Base-by-base conservation (phyloP, 2,329 filamentous ascomycete species). In the Colletotrichum ledebouriae region DNA sequence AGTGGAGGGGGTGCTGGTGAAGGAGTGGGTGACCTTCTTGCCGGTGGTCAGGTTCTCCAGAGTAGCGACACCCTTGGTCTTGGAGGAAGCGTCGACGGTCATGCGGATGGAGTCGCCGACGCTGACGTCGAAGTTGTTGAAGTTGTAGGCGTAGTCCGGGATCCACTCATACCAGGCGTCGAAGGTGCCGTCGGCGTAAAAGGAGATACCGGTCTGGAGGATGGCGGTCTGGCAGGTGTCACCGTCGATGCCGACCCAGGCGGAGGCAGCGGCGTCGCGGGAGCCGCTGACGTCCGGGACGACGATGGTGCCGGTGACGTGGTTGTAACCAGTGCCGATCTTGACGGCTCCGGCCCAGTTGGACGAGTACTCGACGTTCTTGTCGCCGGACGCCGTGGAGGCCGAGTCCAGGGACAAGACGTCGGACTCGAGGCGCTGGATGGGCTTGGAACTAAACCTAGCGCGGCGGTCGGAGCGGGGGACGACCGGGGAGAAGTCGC, bases 11-110 rank as follows among this genome's bases (percentile, higher is more conserved):
- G 86, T 78, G 59, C 77, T 79, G 46, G 73, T 78, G 75, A 89
- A 84, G 4, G 78, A 81, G 77, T 90, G 84, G 15, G 80, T 82
- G 33, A 86, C 86, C 4, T 73, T 81, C 73, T 85, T 75, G 50
- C 86, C 86, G 2, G 81, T 88, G 10, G 79, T 82, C 70, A 81
- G 72, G 75, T 89, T 89, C 71, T 86, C 71, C 6, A 78, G 70
- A 1, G 70, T 73, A 15, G 76, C 77, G n/a, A 71, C 63, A 33
- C 75, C 76, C 20, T 57, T 69, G 7, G 61, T 74, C 61, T 63
- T 72, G 62, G 73, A 73, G 25, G 68, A 71, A 17, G 74, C 75
- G 29, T 75, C 66, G n/a, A 77, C 75, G 4, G 59, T 71, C 34
- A 76, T 73, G 1, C 69, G 37, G 57, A 78, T 73, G 62, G 75